Percentiles rank a stretch among this genome's conserved stretches.
These are phyloP conservation scores for Huntiella decipiens DNA, from an alignment of 2,329 filamentous ascomycete genomes.

Conservation along the genomic window DNA sequence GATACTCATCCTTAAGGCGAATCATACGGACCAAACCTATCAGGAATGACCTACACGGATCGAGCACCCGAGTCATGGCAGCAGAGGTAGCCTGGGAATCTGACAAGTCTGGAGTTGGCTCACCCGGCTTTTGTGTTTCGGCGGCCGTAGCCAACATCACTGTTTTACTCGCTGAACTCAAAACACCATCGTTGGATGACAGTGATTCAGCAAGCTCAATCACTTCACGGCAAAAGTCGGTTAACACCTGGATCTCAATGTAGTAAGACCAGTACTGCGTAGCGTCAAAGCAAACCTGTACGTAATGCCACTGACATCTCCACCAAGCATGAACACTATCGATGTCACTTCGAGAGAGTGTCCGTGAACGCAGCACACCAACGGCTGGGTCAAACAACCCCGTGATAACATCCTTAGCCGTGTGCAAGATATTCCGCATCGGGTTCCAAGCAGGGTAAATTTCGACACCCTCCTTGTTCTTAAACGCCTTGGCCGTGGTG, in stretches of 20 bases:
- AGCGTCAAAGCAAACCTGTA: constrained; percentile 63
- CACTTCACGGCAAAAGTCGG: constrained; percentile 80
- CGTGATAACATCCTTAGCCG: constrained; percentile 36
- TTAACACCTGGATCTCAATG: constrained; percentile 61
- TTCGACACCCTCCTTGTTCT: constrained; percentile 8
- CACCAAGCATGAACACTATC: constrained; percentile 59
- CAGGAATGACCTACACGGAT: constrained; percentile 15
- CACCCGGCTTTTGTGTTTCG: background rate
- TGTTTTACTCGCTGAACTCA: constrained; percentile 46
- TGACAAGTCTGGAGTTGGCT: constrained; percentile 13
- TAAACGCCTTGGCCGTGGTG: constrained; percentile 7
- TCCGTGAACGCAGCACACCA: constrained; percentile 35
- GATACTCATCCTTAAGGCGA: constrained; percentile 68
- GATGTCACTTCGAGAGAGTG: constrained; percentile 41
- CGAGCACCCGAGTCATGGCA: constrained; percentile 21
- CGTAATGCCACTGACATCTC: constrained; percentile 63
- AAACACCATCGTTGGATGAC: constrained; percentile 67
- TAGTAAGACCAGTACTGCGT: constrained; percentile 69
- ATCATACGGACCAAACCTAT: constrained; percentile 67
- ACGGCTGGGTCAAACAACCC: constrained; percentile 36
- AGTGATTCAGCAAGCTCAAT: constrained; percentile 84
- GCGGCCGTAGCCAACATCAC: constrained; percentile 13
- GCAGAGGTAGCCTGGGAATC: constrained; percentile 17
- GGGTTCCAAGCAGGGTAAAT: constrained; percentile 30
- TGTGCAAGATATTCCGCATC: constrained; percentile 36